Evolutionary conservation across 345 rosid genomes (phyloP).

Genomic region (Streptanthus diversifolius): DNA sequence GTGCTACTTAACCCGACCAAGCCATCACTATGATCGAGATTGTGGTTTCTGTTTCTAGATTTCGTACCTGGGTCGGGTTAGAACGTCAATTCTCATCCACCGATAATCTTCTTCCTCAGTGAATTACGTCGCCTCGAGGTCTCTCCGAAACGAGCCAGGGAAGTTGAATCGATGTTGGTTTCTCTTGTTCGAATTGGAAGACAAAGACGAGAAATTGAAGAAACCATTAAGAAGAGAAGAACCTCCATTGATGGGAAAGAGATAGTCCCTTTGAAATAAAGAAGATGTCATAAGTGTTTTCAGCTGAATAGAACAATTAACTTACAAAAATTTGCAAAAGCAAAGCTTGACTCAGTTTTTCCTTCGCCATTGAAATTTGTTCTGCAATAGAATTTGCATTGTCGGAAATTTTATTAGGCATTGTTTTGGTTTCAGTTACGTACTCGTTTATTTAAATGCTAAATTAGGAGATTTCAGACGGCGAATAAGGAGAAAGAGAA

Average conservation of each 20-base stretch:
- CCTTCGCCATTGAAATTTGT: no score
- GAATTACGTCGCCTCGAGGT: conserved; percentile 57
- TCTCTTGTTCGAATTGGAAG: conserved; percentile 37
- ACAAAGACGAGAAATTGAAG: conserved; percentile 30
- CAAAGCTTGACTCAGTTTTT: no score
- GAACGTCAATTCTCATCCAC: conserved; percentile 55
- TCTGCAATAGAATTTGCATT: no score
- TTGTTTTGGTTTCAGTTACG: no score
- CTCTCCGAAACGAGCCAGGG: conserved; percentile 52
- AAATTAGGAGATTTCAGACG: no score
- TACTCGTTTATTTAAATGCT: no score
- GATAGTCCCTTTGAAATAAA: no score
- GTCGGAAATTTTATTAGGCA: no score
- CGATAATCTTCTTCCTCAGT: conserved; percentile 58
- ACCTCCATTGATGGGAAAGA: conserved; percentile 45
- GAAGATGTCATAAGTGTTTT: no score
- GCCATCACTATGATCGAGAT: conserved; percentile 11
- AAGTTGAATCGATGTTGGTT: conserved; percentile 11
- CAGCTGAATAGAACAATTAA: no score
- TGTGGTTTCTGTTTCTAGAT: conserved; percentile 11
- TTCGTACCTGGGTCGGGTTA: conserved; percentile 36
- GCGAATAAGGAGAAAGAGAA: no score
- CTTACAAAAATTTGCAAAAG: no score
- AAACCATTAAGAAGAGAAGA: conserved; percentile 24
- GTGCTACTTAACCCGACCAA: conserved; percentile 21